Evolutionary conservation across 139 green algal species (phyloP).

Genomic region (Pycnococcus provasolii): DNA sequence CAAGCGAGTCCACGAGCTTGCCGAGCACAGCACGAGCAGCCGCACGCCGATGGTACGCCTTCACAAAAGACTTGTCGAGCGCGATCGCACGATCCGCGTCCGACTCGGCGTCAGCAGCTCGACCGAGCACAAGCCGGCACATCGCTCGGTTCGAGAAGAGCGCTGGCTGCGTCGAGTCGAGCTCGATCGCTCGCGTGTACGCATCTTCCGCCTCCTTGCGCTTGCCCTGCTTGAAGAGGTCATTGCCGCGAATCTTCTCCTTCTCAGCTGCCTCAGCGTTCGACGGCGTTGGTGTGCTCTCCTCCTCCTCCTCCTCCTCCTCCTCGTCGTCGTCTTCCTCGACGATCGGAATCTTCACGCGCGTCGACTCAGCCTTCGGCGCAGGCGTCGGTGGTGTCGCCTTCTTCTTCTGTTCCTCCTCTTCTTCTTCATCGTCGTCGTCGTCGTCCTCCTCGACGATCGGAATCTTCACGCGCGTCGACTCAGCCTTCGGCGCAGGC

Average conservation of each 20-base stretch:
- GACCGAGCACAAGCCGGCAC: background rate
- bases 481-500: background rate
- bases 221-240: constrained; percentile 53
- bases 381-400: background rate
- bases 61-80: background rate
- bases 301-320: background rate
- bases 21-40: background rate
- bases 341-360: background rate
- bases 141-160: background rate
- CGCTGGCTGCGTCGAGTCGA: constrained; percentile 26
- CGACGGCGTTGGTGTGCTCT: background rate
- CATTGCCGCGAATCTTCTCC: constrained; percentile 62
- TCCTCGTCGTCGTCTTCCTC: constrained; percentile 1
- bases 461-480: background rate
- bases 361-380: background rate
- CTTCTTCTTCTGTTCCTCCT: background rate
- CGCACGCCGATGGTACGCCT: constrained; percentile 3
- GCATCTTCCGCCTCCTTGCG: constrained; percentile 38
- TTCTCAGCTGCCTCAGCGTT: constrained; percentile 39
- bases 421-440: constrained; percentile 9
- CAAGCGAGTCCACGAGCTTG: background rate
- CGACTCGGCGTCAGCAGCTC: background rate
- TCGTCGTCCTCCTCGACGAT: background rate
- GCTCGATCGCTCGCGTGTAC: constrained; percentile 40
- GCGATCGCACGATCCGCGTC: background rate